Evolutionary conservation across 257 asterid species (phyloP).

Genomic region (Nicotiana undulata): DNA sequence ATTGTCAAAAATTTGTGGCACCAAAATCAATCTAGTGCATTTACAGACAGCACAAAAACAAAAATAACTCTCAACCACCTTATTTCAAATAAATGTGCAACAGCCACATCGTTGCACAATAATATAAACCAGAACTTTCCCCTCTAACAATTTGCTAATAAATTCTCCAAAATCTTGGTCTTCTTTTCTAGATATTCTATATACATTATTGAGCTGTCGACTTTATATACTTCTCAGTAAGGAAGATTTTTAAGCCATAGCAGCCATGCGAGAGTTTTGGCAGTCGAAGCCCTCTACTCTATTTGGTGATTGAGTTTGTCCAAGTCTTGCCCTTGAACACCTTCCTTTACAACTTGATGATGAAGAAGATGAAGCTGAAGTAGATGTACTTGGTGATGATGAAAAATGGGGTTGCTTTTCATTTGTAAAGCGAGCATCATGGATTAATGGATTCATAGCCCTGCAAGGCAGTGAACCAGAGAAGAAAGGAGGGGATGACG

Average conservation of each 20-base stretch:
- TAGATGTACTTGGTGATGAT: conserved; percentile 14
- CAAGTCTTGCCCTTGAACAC: conserved; percentile 8
- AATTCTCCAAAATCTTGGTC: neutral
- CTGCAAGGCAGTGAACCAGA: conserved; percentile 53
- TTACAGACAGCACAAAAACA: neutral
- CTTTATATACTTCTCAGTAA: neutral
- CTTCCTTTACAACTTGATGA: conserved; percentile 25
- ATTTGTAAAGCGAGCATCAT: conserved; percentile 30
- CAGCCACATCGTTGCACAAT: neutral
- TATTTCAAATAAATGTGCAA: neutral
- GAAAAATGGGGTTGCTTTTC: conserved; percentile 8
- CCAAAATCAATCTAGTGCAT: neutral
- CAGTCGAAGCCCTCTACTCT: conserved; percentile 50
- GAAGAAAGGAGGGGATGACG: conserved; percentile 45
- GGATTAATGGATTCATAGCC: conserved; percentile 37
- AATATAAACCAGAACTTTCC: neutral
- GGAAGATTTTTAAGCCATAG: conserved; percentile 19
- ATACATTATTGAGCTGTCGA: neutral
- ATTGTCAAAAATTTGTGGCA: neutral
- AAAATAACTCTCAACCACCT: neutral
- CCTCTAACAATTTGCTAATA: neutral
- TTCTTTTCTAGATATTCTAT: neutral
- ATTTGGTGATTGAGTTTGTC: conserved; percentile 33
- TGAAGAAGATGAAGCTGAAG: conserved; percentile 24
- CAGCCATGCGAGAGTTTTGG: conserved; percentile 19